A percentile compares a stretch with the other conserved stretches of the same genome.
Conservation (phyloP, 2,329 filamentous ascomycete genomes). For the Ophiocordyceps camponoti-floridani region DNA sequence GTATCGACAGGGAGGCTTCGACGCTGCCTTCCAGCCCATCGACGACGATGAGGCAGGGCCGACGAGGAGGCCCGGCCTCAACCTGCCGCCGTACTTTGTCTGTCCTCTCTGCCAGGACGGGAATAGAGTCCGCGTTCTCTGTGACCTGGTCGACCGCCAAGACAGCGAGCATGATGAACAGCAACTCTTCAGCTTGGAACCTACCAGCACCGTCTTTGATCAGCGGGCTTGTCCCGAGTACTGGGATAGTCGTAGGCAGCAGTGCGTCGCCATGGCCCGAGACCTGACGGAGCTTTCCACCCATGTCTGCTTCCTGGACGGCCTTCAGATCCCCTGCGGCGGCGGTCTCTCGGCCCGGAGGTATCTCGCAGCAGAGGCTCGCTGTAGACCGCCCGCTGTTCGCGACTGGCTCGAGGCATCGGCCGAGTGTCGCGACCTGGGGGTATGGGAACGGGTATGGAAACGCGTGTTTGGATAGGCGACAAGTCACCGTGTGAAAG, state of each 20-base stretch:
- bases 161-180: background rate
- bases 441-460: background rate
- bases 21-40: background rate
- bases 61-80: background rate
- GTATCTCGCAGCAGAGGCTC: background rate
- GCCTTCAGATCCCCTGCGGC: background rate
- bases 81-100: background rate
- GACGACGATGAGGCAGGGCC: background rate
- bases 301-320: background rate
- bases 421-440: background rate
- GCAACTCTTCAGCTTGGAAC: background rate
- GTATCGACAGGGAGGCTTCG: background rate
- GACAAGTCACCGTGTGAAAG: background rate
- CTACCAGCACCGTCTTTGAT: background rate
- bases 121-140: background rate
- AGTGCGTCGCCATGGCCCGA: background rate
- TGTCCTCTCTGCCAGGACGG: background rate
- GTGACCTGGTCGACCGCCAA: background rate
- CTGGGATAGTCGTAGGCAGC: background rate
- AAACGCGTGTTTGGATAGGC: background rate
- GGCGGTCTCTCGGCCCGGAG: background rate
- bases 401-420: background rate
- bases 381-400: background rate
- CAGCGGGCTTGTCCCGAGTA: background rate
- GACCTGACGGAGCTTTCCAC: background rate